Base-by-base conservation (phyloP, 179 eudicot species). In the Silene noctiflora region DNA sequence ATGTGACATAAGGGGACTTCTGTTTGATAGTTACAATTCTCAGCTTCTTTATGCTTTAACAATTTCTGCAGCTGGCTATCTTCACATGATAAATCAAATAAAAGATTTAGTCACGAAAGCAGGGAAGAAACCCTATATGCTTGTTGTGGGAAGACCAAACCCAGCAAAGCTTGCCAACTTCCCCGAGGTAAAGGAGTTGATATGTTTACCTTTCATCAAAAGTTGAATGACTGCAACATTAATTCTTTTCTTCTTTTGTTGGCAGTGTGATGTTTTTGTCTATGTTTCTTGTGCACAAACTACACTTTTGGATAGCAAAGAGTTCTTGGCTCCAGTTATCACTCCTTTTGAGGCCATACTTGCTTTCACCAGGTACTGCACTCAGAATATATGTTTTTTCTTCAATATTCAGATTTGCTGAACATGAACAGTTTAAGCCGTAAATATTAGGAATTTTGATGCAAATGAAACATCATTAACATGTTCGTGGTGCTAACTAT, bases 81-180 rank as follows among this genome's bases (percentile, higher is more conserved):
- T 93, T 75, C 86, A 83, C 81, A 93, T 93, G 94, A 91, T 95
- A 74, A 83, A 88, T 86, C 91, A 87, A 69, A 89, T 93, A 86
- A 91, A 89, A 81, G 92, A 90, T 44, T 73, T 95, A 87, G 80
- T 91, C 67, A 84, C 86, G 48, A 81, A 83, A 78, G 92, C 98
- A 42, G 96, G 98, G 71, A 95, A 93, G 77, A 93, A 93, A 82
- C 88, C 88, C 17, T 95, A 95, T 76, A 89, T 87, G 31, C 83
- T 95, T 81, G 97, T 86, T 16, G 95, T 89, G 86, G 98, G 99
- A 66, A 88, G 87, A 78, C 99, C 97, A 31, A 95, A 93, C 80
- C 98, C 98, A 77, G 97, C 99, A 67, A 95, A 95, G 79, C 93
- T 95, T 78, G 98, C 98, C 75, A 93, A 93, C 88, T 95, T 95